Percentiles rank a stretch among this genome's conserved stretches.
Evolutionary conservation across 192 early-diverging fungal genomes (phyloP).

Genomic region (Obelidium mucronatum): DNA sequence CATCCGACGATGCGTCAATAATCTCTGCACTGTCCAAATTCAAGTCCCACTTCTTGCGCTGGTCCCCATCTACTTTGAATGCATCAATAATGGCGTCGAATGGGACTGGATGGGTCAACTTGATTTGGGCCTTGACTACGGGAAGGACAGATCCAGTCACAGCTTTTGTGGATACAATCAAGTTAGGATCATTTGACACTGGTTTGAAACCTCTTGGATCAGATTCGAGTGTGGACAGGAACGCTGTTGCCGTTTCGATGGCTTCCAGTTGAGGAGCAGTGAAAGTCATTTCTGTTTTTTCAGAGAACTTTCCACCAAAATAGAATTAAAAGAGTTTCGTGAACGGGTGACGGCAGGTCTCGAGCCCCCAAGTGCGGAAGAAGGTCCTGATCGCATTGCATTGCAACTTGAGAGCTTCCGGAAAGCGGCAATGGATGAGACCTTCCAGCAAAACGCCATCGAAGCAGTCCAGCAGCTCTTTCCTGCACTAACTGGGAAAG

Average conservation of each 20-base stretch:
- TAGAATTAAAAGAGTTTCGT: no score
- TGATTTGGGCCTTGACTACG: constrained; percentile 5
- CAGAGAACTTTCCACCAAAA: no score
- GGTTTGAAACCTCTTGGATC: constrained; percentile 4
- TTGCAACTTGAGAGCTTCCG: no score
- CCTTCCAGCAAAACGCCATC: no score
- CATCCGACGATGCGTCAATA: constrained; percentile 4
- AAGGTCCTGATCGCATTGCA: no score
- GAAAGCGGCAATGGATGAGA: no score
- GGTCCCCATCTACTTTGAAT: neutral
- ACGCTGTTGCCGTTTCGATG: neutral
- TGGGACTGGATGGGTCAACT: neutral
- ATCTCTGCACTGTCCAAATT: constrained; percentile 20
- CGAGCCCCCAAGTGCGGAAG: no score
- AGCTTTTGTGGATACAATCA: constrained; percentile 5
- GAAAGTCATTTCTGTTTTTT: constrained; percentile 3
- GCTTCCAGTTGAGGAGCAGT: constrained; percentile 8
- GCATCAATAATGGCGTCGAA: constrained; percentile 21
- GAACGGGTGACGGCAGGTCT: no score
- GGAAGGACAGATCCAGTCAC: constrained; percentile 23
- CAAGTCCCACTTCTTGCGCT: constrained; percentile 24
- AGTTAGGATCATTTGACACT: no score
- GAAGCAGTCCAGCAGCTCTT: no score
- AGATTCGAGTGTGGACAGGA: constrained; percentile 15
- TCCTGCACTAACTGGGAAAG: no score